A percentile compares a stretch with the other conserved stretches of the same genome.
phyloP scores from a whole-genome alignment of 305 asterid species.

The Solanum hybrid region DNA sequence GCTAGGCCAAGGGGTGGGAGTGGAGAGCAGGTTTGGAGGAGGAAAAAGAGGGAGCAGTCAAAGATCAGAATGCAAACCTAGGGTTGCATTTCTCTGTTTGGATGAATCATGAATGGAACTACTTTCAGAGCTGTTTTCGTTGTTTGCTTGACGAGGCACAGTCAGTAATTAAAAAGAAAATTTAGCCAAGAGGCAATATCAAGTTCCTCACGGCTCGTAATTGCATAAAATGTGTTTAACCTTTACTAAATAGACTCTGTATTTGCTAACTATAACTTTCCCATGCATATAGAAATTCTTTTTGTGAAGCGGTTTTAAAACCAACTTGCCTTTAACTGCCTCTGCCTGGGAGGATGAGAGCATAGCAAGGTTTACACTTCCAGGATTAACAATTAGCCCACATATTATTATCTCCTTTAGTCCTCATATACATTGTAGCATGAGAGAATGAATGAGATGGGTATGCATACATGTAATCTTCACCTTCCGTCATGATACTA shows the following conservation, averaged over 20 bases:
- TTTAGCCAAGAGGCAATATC: not conserved
- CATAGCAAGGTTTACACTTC: not conserved
- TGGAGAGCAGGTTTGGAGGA: not conserved
- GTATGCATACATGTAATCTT: not conserved
- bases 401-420: not conserved
- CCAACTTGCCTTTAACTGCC: not conserved
- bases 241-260: not conserved
- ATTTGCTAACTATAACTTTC: not conserved
- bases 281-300: not conserved
- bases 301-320: not conserved
- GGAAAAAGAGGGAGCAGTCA: not conserved
- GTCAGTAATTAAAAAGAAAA: not conserved
- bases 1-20: not conserved
- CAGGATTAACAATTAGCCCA: not conserved
- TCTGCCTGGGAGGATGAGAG: not conserved
- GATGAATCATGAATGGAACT: not conserved
- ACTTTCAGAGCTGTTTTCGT: not conserved
- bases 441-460: not conserved
- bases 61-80: not conserved
- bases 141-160: not conserved
- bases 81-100: not conserved
- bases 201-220: not conserved
- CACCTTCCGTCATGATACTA: not conserved
- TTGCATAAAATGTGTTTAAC: not conserved
- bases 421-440: not conserved